phyloP scores from a whole-genome alignment of 148 eudicot species.

The Cornus suecica region DNA sequence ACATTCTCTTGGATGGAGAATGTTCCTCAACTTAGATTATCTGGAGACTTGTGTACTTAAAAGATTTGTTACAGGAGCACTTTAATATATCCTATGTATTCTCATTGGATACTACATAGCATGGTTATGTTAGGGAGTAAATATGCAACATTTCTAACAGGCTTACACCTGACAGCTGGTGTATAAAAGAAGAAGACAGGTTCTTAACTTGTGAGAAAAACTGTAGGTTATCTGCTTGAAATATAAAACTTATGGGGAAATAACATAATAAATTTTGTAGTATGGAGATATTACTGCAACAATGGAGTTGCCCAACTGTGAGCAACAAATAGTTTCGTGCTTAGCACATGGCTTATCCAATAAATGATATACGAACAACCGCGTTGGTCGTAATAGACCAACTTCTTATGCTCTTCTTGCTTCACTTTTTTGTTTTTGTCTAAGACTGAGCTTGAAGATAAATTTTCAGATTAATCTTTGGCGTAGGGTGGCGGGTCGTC shows the following conservation, averaged over 20 bases:
- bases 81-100: too few species aligned
- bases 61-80: background rate
- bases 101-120: background rate
- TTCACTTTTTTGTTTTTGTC: background rate
- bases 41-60: background rate
- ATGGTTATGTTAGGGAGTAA: background rate
- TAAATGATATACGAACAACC: too few species aligned
- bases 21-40: background rate
- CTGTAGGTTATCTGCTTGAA: background rate
- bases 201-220: background rate
- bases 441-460: background rate
- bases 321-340: too few species aligned
- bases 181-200: background rate
- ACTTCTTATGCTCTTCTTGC: background rate
- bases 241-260: background rate
- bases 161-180: background rate
- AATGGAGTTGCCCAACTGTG: too few species aligned
- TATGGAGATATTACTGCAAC: background rate
- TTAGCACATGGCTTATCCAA: too few species aligned
- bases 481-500: too few species aligned
- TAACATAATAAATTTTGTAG: too few species aligned
- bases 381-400: too few species aligned
- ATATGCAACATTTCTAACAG: background rate
- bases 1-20: background rate
- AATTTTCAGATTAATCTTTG: too few species aligned